Evolutionary conservation across 2,329 filamentous ascomycete species (phyloP), one percentile per base, ranked within the genome.

Genomic region (Penicillium sp.): DNA sequence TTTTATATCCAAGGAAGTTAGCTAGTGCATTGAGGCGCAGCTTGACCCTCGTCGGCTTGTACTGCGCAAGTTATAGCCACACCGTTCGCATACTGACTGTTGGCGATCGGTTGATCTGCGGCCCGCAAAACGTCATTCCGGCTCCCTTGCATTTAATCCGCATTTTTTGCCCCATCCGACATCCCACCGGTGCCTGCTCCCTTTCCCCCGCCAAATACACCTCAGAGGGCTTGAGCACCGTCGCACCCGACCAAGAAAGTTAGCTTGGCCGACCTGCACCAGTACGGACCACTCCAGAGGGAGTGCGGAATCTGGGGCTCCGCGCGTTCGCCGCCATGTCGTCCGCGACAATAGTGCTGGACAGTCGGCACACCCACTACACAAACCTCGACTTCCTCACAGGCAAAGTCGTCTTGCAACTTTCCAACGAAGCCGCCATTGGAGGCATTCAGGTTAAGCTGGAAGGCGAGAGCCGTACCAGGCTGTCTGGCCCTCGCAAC

Each of bases 371-470:
- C 49, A 62, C 63, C 24, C 68, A 70, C 57, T 75, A 73, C 53
- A 76, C 74, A 42, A 76, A 76, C 46, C 66, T 76, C 40, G 74
- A 76, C 54, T 68, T 67, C 42, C 63, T 76, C 22, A 66, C 68
- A 1, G 74, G 74, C 24, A 72, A 62, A 35, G 71, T 74, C 16
- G 56, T 73, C n/a, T 58, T 76, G 34, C 58, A 64, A 40, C 62
- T 76, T 6, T 57, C 61, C 1, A 64, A 63, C 1, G 70, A 74
- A 56, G 65, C 74, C 10, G 59, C 72, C 6, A 69, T 76, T 41
- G 66, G 69, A 32, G 66, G 66, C 4, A 72, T 76, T 29, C 69
- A 69, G 34, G 74, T 76, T 39, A 76, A 76, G 56, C 57, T 76
- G 23, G 73, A 76, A 51, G 73, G 72, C 18, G 74, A 76, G 53